Percentiles rank a stretch among this genome's conserved stretches.
These are phyloP conservation scores for Arachis stenosperma DNA, from an alignment of 306 rosid species.

Conservation along the genomic window DNA sequence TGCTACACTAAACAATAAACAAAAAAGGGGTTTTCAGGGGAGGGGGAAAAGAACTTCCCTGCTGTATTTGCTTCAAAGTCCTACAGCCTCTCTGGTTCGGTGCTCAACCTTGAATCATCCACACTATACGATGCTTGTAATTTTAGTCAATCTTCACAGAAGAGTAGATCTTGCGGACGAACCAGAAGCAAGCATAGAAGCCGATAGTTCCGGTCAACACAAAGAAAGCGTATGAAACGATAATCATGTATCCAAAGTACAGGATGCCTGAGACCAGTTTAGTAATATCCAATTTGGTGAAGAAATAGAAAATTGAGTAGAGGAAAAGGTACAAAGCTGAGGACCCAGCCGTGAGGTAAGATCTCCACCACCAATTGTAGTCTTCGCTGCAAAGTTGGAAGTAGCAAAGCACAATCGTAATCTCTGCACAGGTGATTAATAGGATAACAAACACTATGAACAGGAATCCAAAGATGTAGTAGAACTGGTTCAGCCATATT, in stretches of 20 bases:
- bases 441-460: conserved; percentile 92
- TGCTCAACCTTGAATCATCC: conserved; percentile 27
- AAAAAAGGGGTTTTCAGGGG: conserved; percentile 40
- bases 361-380: conserved; percentile 99
- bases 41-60: conserved; percentile 45
- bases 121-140: conserved; percentile 37
- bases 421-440: conserved; percentile 94
- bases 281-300: conserved; percentile 90
- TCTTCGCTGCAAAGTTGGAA: conserved; percentile 99
- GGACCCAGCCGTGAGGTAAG: conserved; percentile 97
- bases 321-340: conserved; percentile 95
- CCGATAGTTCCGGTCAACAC: conserved; percentile 96
- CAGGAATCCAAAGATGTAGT: conserved; percentile 97
- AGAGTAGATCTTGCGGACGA: conserved; percentile 92
- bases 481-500: conserved; percentile 98
- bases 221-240: conserved; percentile 85
- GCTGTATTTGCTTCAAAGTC: conserved; percentile 32
- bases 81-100: conserved; percentile 28
- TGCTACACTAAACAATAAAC: conserved; percentile 54
- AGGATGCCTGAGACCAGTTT: conserved; percentile 93
- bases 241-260: conserved; percentile 93
- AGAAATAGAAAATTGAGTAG: conserved; percentile 94
- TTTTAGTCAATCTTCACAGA: conserved; percentile 97
- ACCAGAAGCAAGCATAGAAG: conserved; percentile 98
- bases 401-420: conserved; percentile 95